Evolutionary conservation across 148 eudicot genomes (phyloP).

Genomic region (Amaranthus palmeri): DNA sequence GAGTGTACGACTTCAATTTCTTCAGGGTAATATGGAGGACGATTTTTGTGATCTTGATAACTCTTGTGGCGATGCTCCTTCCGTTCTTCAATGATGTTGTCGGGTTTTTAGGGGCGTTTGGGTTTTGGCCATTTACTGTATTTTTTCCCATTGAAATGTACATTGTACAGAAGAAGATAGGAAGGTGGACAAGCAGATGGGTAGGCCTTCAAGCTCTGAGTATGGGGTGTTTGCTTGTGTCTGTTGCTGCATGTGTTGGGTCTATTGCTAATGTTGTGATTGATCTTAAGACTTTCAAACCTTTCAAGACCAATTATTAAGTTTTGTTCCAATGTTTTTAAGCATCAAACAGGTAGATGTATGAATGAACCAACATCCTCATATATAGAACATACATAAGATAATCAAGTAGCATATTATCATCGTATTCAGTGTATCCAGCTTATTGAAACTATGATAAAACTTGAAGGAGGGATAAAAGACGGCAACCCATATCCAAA

Average conservation of each 20-base stretch:
- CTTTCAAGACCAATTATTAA: conserved; percentile 42
- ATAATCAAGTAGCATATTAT: no score
- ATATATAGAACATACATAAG: no score
- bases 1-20: conserved; percentile 26
- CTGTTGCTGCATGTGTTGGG: conserved; percentile 41
- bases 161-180: conserved; percentile 21
- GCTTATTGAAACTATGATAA: no score
- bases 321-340: neutral
- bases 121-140: conserved; percentile 39
- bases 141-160: conserved; percentile 29
- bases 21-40: conserved; percentile 44
- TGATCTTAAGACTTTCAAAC: conserved; percentile 38
- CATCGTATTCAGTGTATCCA: no score
- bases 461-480: no score
- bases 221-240: conserved; percentile 32
- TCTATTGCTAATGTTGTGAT: conserved; percentile 38
- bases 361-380: no score
- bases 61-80: conserved; percentile 38
- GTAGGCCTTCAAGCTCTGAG: conserved; percentile 37
- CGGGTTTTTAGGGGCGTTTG: conserved; percentile 42
- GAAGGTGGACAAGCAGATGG: conserved; percentile 35
- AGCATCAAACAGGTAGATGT: neutral
- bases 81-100: conserved; percentile 53
- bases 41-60: conserved; percentile 29
- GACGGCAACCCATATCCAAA: no score